These are phyloP conservation scores for Dacryopinax primogenitus DNA, from an alignment of 768 basidiomycete species.

Conservation along the genomic window DNA sequence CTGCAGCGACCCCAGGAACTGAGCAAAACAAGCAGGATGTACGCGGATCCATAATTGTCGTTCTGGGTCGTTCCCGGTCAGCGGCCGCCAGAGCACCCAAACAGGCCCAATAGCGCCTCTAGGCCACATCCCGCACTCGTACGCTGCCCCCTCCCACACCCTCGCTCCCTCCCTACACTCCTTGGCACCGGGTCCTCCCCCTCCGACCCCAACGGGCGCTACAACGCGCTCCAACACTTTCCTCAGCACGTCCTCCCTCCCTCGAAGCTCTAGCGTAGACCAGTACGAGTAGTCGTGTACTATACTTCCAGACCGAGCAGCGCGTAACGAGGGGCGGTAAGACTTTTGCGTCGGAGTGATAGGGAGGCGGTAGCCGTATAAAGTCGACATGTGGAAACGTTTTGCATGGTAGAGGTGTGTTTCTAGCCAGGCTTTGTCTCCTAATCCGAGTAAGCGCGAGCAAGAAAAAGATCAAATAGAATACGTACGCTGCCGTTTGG, in stretches of 20 bases:
- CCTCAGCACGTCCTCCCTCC: conserved; percentile 44
- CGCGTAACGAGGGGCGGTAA: conserved; percentile 82
- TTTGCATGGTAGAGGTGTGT: conserved; percentile 97
- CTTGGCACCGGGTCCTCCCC: conserved; percentile 43
- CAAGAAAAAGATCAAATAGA: not conserved
- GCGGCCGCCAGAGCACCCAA: conserved; percentile 61
- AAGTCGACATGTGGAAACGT: conserved; percentile 83
- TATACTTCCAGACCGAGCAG: conserved; percentile 71
- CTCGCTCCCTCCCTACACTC: conserved; percentile 54
- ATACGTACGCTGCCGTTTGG: conserved; percentile 58
- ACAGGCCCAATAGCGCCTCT: conserved; percentile 55
- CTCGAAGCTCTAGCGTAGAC: conserved; percentile 60
- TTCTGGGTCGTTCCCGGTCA: not conserved
- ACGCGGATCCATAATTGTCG: not conserved
- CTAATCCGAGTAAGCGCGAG: too few species aligned
- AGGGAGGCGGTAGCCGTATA: conserved; percentile 86
- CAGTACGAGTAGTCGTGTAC: conserved; percentile 84
- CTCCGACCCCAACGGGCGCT: conserved; percentile 40
- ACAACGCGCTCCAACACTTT: conserved; percentile 42
- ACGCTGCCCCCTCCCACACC: conserved; percentile 51
- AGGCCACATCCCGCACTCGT: conserved; percentile 53
- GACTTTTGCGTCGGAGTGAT: conserved; percentile 81
- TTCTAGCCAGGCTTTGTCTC: conserved; percentile 82
- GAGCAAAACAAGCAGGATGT: conserved; percentile 9
- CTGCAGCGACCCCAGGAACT: not conserved